Evolutionary conservation across 768 basidiomycete species (phyloP).

Genomic region (Termitomyces sp.): DNA sequence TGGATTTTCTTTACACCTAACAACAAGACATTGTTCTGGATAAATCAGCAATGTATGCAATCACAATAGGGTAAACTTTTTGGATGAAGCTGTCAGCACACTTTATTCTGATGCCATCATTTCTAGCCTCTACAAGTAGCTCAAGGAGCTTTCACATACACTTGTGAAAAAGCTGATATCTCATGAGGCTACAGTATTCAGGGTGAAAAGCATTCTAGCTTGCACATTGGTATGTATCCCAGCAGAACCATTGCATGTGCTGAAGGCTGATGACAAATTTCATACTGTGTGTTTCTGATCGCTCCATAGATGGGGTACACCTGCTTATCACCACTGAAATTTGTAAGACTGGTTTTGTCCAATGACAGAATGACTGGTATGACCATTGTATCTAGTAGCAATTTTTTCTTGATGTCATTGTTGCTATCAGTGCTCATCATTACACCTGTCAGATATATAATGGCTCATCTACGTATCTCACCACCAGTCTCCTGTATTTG

Average conservation of each 20-base stretch:
- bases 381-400: background rate
- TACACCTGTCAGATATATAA: background rate
- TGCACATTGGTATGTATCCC: no score
- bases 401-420: background rate
- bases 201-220: no score
- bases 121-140: constrained; percentile 29
- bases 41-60: background rate
- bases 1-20: constrained; percentile 14
- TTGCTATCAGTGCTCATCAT: background rate
- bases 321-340: background rate
- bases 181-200: no score
- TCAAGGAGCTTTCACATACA: constrained; percentile 28
- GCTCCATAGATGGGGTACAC: no score
- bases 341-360: background rate
- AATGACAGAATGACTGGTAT: background rate
- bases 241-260: no score
- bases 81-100: constrained; percentile 29
- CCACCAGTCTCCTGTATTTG: constrained; percentile 27
- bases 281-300: no score
- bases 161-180: constrained; percentile 18
- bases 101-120: constrained; percentile 31
- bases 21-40: background rate
- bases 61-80: constrained; percentile 24
- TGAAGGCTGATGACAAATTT: no score
- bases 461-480: background rate